These are phyloP conservation scores for Xerocomellus intermedius DNA, from an alignment of 768 basidiomycete species.

Conservation along the genomic window DNA sequence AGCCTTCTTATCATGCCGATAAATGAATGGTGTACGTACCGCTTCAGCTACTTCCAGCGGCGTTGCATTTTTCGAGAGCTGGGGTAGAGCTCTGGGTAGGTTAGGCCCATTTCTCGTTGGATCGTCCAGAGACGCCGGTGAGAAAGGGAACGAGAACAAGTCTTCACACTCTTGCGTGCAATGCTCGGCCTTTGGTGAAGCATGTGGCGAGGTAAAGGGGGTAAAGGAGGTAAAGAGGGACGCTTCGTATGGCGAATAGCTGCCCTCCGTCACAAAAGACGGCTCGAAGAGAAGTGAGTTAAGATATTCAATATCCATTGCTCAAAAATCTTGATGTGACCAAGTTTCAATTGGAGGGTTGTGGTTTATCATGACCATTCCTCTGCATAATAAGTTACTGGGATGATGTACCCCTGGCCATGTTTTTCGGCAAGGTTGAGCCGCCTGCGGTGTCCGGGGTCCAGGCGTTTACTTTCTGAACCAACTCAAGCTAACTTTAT, in stretches of 20 bases:
- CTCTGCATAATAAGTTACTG: not conserved
- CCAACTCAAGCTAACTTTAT: no score
- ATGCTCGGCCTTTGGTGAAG: not conserved
- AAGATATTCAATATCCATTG: slow-evolving; percentile 1
- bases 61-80: slow-evolving; percentile 24
- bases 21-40: slow-evolving; percentile 5
- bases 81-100: slow-evolving; percentile 21
- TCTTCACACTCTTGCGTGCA: not conserved
- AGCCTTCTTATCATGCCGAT: not conserved
- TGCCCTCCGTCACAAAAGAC: not conserved
- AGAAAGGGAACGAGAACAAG: slow-evolving; percentile 17
- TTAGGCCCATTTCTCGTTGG: slow-evolving; percentile 22
- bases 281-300: slow-evolving; percentile 3
- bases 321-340: not conserved
- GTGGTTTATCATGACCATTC: not conserved
- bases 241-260: slow-evolving; percentile 5
- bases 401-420: not conserved
- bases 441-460: not conserved
- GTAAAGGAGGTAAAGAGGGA: slow-evolving; percentile 13
- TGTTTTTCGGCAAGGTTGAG: not conserved
- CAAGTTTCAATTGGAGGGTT: not conserved
- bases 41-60: slow-evolving; percentile 22
- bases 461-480: not conserved
- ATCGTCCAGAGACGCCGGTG: slow-evolving; percentile 14
- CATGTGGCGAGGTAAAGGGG: slow-evolving; percentile 5